Conservation (phyloP, 73 alveolate species). For the Halteria grandinella region DNA sequence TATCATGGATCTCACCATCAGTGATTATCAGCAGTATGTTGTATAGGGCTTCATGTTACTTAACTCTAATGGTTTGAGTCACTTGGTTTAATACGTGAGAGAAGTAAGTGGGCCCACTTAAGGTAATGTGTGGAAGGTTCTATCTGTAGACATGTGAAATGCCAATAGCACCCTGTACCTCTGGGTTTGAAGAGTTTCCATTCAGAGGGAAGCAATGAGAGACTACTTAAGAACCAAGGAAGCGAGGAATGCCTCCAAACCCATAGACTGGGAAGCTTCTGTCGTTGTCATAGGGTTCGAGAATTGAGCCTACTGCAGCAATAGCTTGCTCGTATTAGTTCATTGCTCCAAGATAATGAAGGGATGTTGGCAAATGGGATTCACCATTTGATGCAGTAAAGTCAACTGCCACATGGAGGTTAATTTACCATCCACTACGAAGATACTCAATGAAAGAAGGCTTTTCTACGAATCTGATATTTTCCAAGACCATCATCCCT, state of each 20-base stretch:
- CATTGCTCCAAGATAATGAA: conserved; percentile 34
- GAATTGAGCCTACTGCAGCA: conserved; percentile 1
- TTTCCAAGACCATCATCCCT: not conserved
- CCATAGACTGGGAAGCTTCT: conserved; percentile 50
- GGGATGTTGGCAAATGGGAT: not conserved
- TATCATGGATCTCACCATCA: conserved; percentile 66
- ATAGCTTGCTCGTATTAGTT: conserved; percentile 58
- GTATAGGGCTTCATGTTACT: conserved; percentile 37
- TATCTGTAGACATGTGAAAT: conserved; percentile 73
- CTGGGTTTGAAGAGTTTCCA: conserved; percentile 78
- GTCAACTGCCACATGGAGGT: conserved; percentile 43
- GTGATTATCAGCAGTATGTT: conserved; percentile 73
- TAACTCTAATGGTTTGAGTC: not conserved
- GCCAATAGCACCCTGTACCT: conserved; percentile 81
- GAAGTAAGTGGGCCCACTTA: conserved; percentile 94
- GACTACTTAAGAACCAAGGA: not conserved
- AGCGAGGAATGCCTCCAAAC: conserved; percentile 57
- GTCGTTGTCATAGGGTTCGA: conserved; percentile 53
- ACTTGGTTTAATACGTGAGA: conserved; percentile 67
- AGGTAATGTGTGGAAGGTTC: conserved; percentile 65
- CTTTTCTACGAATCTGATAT: conserved; percentile 8
- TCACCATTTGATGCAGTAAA: conserved; percentile 61
- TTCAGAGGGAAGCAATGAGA: conserved; percentile 91
- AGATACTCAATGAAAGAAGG: conserved; percentile 56
- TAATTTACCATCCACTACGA: conserved; percentile 28